Evolutionary conservation across 805 yeast genomes (phyloP).

Genomic region (Starmerella geochares): DNA sequence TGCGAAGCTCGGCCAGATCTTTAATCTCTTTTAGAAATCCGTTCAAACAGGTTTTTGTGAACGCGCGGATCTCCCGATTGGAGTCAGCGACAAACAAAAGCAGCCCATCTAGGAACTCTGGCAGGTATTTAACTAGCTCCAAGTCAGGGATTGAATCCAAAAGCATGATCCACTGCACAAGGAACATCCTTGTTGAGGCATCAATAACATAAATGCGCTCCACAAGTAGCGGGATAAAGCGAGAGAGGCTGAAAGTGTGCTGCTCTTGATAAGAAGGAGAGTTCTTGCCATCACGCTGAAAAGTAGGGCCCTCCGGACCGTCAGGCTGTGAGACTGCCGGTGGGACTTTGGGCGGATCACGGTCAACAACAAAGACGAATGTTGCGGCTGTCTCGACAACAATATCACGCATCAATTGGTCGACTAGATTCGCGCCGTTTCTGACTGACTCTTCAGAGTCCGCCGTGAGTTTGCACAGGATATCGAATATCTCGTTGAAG

Average conservation of each 20-base stretch:
- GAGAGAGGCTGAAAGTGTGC: constrained; percentile 60
- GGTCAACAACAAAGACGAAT: constrained; percentile 59
- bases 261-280: not conserved
- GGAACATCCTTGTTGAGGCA: constrained; percentile 82
- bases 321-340: constrained; percentile 41
- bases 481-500: constrained; percentile 92
- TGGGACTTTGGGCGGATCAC: constrained; percentile 41
- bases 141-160: constrained; percentile 86
- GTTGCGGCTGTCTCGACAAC: constrained; percentile 89
- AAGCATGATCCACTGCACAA: constrained; percentile 89
- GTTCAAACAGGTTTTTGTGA: constrained; percentile 68
- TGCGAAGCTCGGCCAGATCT: constrained; percentile 59
- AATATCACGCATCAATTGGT: constrained; percentile 82
- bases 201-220: constrained; percentile 88
- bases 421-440: constrained; percentile 89
- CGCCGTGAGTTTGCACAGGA: constrained; percentile 76
- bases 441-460: constrained; percentile 86
- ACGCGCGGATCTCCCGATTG: constrained; percentile 76
- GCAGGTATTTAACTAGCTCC: constrained; percentile 75
- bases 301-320: constrained; percentile 19
- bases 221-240: constrained; percentile 80
- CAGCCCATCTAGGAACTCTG: constrained; percentile 79
- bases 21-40: constrained; percentile 70
- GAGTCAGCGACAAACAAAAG: constrained; percentile 70
- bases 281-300: constrained; percentile 9